A percentile compares a stretch with the other conserved stretches of the same genome.
These are phyloP conservation scores for Wallacemonas sp. DNA, from an alignment of 208 protist species.

Conservation along the genomic window DNA sequence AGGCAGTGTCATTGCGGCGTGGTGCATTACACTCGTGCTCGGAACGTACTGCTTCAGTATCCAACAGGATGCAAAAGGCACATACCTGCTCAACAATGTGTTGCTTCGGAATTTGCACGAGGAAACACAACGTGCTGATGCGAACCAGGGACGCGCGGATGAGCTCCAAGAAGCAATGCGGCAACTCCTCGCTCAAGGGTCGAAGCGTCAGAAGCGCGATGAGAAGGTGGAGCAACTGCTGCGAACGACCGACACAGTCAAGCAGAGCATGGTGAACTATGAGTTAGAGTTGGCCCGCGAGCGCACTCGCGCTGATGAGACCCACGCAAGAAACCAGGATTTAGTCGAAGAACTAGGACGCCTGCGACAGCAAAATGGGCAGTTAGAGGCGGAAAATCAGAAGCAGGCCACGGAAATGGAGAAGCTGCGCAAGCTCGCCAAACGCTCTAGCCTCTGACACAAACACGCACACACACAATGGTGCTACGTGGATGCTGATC, in stretches of 20 bases:
- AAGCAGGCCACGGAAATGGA: slow-evolving; percentile 50
- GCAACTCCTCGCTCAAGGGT: slow-evolving; percentile 34
- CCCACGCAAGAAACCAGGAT: slow-evolving; percentile 66
- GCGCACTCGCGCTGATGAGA: slow-evolving; percentile 50
- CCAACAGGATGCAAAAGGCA: slow-evolving; percentile 84
- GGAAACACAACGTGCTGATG: slow-evolving; percentile 72
- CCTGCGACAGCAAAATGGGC: slow-evolving; percentile 45
- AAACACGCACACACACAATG: neutral
- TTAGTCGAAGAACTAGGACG: slow-evolving; percentile 65
- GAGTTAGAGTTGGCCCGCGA: slow-evolving; percentile 76
- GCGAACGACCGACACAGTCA: slow-evolving; percentile 33
- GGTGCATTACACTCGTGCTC: slow-evolving; percentile 75
- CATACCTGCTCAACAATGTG: slow-evolving; percentile 88
- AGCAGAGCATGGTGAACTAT: slow-evolving; percentile 71
- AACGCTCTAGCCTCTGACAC: slow-evolving; percentile 14
- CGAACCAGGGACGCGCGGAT: slow-evolving; percentile 56
- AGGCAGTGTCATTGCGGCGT: slow-evolving; percentile 79
- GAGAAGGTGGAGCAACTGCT: slow-evolving; percentile 35
- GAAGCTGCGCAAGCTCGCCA: slow-evolving; percentile 51
- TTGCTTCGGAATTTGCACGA: slow-evolving; percentile 83
- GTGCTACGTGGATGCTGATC: too few species aligned
- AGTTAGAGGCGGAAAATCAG: slow-evolving; percentile 58
- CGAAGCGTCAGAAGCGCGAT: slow-evolving; percentile 25
- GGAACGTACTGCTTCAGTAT: slow-evolving; percentile 84
- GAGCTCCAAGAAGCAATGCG: slow-evolving; percentile 63